Evolutionary conservation across 1,284 basidiomycete species (phyloP).

Genomic region (Moesziomyces globuligerus): DNA sequence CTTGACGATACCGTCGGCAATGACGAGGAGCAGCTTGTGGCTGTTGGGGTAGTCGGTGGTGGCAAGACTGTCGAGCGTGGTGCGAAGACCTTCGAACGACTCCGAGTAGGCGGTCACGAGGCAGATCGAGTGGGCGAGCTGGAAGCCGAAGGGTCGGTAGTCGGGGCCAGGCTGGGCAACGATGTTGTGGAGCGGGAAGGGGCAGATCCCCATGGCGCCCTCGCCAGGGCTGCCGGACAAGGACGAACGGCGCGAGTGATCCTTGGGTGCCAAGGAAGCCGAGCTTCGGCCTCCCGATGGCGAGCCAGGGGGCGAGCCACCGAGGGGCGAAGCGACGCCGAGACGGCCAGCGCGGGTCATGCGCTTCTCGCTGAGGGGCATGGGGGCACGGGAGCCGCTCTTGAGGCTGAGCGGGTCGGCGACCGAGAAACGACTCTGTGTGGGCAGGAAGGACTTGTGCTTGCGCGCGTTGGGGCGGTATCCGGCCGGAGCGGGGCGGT

Average conservation of each 20-base stretch:
- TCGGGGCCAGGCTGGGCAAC: conserved; percentile 91
- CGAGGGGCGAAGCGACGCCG: conserved; percentile 50
- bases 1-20: conserved; percentile 98
- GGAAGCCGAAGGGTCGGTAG: conserved; percentile 95
- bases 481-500: conserved; percentile 87
- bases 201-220: conserved; percentile 68
- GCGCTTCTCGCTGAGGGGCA: conserved; percentile 49
- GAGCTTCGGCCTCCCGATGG: conserved; percentile 82
- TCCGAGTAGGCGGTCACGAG: conserved; percentile 99
- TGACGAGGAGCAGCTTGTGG: conserved; percentile 94
- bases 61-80: conserved; percentile 95
- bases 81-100: conserved; percentile 93
- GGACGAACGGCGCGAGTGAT: conserved; percentile 59
- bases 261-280: conserved; percentile 73
- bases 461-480: conserved; percentile 81
- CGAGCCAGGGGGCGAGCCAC: conserved; percentile 78
- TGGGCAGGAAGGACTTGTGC: conserved; percentile 78
- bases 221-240: conserved; percentile 51
- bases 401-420: conserved; percentile 56
- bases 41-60: conserved; percentile 99
- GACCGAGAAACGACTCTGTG: conserved; percentile 72
- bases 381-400: conserved; percentile 33
- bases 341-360: conserved; percentile 45
- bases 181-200: conserved; percentile 89
- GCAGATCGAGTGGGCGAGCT: conserved; percentile 90